A percentile compares a stretch with the other conserved stretches of the same genome.
These are phyloP conservation scores for Pseudogymnoascus sp. DNA, from an alignment of 2,329 filamentous ascomycete species.

Conservation along the genomic window DNA sequence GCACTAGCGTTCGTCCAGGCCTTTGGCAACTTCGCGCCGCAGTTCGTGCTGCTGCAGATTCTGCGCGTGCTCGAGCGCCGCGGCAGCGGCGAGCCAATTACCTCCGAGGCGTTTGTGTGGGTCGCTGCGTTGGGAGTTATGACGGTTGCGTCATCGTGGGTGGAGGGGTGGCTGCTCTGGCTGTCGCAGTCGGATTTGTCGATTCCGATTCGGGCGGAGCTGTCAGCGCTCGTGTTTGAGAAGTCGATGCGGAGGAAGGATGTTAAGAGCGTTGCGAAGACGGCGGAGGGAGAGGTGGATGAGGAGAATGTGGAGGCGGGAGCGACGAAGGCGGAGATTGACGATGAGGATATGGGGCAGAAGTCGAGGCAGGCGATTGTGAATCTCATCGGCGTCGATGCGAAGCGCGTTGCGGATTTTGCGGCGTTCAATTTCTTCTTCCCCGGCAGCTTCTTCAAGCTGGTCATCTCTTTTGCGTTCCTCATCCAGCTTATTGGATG, in stretches of 20 bases:
- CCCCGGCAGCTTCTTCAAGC: constrained; percentile 50
- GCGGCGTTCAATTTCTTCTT: constrained; percentile 58
- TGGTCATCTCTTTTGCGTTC: constrained; percentile 58
- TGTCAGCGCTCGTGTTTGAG: constrained; percentile 64
- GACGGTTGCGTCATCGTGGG: constrained; percentile 44
- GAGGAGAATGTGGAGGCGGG: constrained; percentile 19
- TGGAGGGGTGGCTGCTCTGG: constrained; percentile 61
- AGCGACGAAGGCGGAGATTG: constrained; percentile 25
- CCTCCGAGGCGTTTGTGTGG: constrained; percentile 55
- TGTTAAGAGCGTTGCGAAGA: constrained; percentile 52
- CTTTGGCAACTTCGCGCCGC: constrained; percentile 54
- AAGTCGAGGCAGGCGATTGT: constrained; percentile 62
- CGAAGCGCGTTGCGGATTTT: constrained; percentile 60
- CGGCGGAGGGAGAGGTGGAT: constrained; percentile 30
- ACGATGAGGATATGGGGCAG: constrained; percentile 37
- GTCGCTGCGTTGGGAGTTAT: constrained; percentile 54
- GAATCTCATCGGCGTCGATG: constrained; percentile 71
- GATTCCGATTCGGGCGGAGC: constrained; percentile 58
- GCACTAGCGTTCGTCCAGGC: constrained; percentile 39
- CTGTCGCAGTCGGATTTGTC: constrained; percentile 52
- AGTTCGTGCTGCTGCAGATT: constrained; percentile 58
- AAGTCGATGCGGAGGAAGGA: constrained; percentile 73
- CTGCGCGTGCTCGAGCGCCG: constrained; percentile 54
- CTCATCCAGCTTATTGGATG: constrained; percentile 63
- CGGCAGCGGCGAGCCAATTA: constrained; percentile 35